phyloP scores from a whole-genome alignment of 352 stramenopile species.

The Globisporangium polare region DNA sequence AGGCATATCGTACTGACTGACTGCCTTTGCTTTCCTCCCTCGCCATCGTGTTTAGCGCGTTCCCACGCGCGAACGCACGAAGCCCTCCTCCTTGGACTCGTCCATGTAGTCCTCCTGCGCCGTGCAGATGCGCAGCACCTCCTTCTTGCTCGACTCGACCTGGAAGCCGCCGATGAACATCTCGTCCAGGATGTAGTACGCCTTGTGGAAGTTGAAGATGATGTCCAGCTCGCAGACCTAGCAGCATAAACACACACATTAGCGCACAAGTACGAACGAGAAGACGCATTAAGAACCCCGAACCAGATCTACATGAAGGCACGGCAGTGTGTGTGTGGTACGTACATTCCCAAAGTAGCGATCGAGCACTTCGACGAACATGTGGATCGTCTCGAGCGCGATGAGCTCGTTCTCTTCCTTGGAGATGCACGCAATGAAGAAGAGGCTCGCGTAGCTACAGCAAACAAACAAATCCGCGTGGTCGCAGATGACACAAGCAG shows the following conservation, averaged over 20 bases:
- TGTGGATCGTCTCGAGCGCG: constrained; percentile 96
- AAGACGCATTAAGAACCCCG: constrained; percentile 34
- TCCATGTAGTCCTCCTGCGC: constrained; percentile 90
- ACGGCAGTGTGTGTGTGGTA: neutral
- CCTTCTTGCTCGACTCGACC: constrained; percentile 94
- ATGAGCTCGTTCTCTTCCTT: constrained; percentile 97
- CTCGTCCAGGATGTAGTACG: constrained; percentile 99
- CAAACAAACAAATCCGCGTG: neutral
- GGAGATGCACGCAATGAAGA: constrained; percentile 96
- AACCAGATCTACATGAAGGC: no score
- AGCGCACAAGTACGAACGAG: constrained; percentile 29
- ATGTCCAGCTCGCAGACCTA: constrained; percentile 95
- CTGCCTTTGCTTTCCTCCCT: neutral
- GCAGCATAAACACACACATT: neutral
- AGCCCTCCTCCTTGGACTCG: constrained; percentile 84
- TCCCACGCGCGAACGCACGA: constrained; percentile 55
- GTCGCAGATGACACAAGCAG: neutral
- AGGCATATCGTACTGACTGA: neutral
- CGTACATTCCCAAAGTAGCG: constrained; percentile 95
- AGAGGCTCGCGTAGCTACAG: constrained; percentile 93
- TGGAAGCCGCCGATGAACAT: constrained; percentile 98
- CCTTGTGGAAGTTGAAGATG: constrained; percentile 99
- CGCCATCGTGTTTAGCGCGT: constrained; percentile 38
- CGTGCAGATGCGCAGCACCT: constrained; percentile 86
- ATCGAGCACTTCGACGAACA: constrained; percentile 98